Evolutionary conservation across 2,329 filamentous ascomycete genomes (phyloP), one percentile per base, ranked within the genome.

Genomic region (Diplodia sapinea): DNA sequence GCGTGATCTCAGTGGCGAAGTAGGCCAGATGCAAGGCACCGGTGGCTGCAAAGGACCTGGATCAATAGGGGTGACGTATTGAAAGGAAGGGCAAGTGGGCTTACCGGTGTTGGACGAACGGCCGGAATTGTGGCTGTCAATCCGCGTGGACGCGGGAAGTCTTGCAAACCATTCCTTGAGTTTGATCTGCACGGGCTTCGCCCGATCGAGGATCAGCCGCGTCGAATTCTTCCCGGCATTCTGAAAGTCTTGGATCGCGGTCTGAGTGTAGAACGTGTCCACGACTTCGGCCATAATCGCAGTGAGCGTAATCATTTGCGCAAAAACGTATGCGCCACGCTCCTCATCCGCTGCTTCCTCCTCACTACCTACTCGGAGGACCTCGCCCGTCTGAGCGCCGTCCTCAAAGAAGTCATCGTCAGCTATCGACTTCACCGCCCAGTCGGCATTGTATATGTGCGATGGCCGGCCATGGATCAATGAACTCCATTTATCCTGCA

Each of bases 401-500:
- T 88, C 86, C 68, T 93, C 91, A 29, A 89, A 87, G 72, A 93
- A 93, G 76, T 94, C 91, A 68, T 88, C 87, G 55, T 83, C 78
- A 4, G 82, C 84, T n/a, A 92, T 84, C 7, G 83, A 76, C 68
- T 85, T 84, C 6, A 96, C 92, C 1, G 89, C 92, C 93, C 93
- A 96, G 77, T 96, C 88, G 23, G 84, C 81, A 20, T 83, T 79
- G 70, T 87, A 86, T 67, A 89, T 88, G 71, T 96, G 93, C 4
- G 92, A 95, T 0, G 93, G 93, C 12, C 93, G 89, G 11, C 93
- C 93, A 74, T 96, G 91, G 29, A 95, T 89, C 23, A 96, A 83
- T 1, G 93, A 89, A 17, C 91, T 92, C 93, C 93, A 96, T 78
- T 92, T 96, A 79, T 97, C 94, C 79, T 97, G 93, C 90, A 96